Percentiles rank a stretch among this genome's conserved stretches.
Conservation (phyloP, 2,329 filamentous ascomycete species). For the Pseudopithomyces chartarum region DNA sequence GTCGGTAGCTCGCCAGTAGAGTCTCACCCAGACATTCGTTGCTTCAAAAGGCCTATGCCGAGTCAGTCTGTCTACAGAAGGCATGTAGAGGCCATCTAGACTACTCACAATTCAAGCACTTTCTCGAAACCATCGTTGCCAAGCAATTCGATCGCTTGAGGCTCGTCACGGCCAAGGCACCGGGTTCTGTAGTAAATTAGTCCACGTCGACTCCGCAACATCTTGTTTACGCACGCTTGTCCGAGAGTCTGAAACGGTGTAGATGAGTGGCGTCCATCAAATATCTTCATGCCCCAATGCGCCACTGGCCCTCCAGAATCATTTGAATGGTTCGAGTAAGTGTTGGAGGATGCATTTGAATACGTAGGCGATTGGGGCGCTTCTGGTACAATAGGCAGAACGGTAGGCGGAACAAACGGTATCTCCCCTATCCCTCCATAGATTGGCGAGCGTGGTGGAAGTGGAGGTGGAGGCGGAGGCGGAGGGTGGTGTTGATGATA, state of each 20-base stretch:
- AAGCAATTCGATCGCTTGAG: constrained; percentile 39
- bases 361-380: constrained; percentile 49
- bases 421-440: constrained; percentile 41
- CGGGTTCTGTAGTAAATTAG: constrained; percentile 29
- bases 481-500: constrained; percentile 10
- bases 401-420: constrained; percentile 40
- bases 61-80: constrained; percentile 2
- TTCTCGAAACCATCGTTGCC: constrained; percentile 48
- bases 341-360: constrained; percentile 50
- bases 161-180: constrained; percentile 43
- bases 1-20: constrained; percentile 59
- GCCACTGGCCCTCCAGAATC: constrained; percentile 36
- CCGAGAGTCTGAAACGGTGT: constrained; percentile 44
- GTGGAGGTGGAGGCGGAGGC: constrained; percentile 17
- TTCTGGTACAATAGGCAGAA: constrained; percentile 44
- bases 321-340: constrained; percentile 43
- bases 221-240: constrained; percentile 15
- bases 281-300: constrained; percentile 53
- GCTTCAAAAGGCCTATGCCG: constrained; percentile 52
- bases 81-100: too few relatives aligned
- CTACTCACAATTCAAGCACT: constrained; percentile 45
- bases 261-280: constrained; percentile 47
- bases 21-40: constrained; percentile 51
- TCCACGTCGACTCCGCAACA: background rate
- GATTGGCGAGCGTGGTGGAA: constrained; percentile 14